These are phyloP conservation scores for Oemleria cerasiformis DNA, from an alignment of 306 rosid species.

Conservation along the genomic window DNA sequence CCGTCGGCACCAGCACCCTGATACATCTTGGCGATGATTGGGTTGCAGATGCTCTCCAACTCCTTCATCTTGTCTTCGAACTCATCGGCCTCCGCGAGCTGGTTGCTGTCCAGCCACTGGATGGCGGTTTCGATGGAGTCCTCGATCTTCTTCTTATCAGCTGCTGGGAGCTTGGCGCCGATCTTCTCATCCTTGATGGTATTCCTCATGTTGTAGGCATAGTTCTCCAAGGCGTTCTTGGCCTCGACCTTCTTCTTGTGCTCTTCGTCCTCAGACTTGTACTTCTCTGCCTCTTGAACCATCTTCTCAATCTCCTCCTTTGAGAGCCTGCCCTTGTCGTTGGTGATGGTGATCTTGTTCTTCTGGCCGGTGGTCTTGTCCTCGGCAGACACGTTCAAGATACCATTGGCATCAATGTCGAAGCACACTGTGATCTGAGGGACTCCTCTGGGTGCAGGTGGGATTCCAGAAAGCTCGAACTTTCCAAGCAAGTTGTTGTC, in stretches of 20 bases:
- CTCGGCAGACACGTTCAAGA: constrained; percentile 67
- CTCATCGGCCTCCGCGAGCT: constrained; percentile 63
- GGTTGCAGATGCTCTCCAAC: constrained; percentile 71
- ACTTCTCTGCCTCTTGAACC: constrained; percentile 81
- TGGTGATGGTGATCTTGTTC: constrained; percentile 79
- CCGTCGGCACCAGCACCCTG: constrained; percentile 60
- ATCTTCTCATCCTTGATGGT: constrained; percentile 62
- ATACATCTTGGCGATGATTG: constrained; percentile 77
- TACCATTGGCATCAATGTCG: constrained; percentile 74
- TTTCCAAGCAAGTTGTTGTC: constrained; percentile 74
- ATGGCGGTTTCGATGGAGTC: constrained; percentile 61
- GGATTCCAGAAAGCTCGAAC: constrained; percentile 72
- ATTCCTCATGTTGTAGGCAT: constrained; percentile 69
- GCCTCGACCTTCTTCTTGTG: constrained; percentile 64
- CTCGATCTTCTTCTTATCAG: constrained; percentile 66
- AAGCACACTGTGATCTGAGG: constrained; percentile 79
- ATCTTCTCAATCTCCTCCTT: constrained; percentile 77
- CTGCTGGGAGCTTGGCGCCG: constrained; percentile 46
- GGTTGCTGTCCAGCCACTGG: constrained; percentile 68
- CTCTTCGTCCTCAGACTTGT: constrained; percentile 71
- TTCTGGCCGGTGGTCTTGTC: constrained; percentile 74
- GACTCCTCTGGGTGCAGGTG: constrained; percentile 80
- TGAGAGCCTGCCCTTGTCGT: constrained; percentile 70
- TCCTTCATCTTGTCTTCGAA: constrained; percentile 82
- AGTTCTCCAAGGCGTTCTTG: constrained; percentile 67